Conservation (phyloP, 2,329 filamentous ascomycete genomes). For the Colletotrichum simmondsii region DNA sequence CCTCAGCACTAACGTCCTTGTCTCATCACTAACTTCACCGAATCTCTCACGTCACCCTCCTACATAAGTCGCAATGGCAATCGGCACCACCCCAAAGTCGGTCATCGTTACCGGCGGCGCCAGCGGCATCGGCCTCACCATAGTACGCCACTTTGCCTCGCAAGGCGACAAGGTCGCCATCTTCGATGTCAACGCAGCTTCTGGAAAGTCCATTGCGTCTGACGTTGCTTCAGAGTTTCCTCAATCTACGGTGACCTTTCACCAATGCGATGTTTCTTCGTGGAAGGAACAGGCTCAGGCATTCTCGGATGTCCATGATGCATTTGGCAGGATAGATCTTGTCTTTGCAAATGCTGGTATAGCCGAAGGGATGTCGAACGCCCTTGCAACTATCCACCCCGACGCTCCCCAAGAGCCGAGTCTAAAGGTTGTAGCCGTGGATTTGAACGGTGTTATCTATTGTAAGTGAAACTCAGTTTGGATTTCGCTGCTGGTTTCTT, state of each 20-base stretch:
- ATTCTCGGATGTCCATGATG: conserved; percentile 33
- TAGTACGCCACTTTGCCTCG: conserved; percentile 47
- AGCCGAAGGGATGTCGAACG: background rate
- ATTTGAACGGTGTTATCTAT: background rate
- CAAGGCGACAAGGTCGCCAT: conserved; percentile 45
- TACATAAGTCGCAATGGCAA: background rate
- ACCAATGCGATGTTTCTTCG: conserved; percentile 48
- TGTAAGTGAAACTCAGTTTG: background rate
- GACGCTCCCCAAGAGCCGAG: background rate
- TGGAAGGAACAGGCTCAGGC: conserved; percentile 46
- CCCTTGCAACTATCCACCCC: background rate
- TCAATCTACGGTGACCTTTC: conserved; percentile 41
- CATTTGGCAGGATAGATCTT: conserved; percentile 18
- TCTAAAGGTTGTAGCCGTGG: background rate
- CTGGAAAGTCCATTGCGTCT: conserved; percentile 39
- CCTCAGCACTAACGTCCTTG: no score
- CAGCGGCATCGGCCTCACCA: conserved; percentile 48
- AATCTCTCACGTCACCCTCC: background rate
- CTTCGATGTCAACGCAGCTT: conserved; percentile 44
- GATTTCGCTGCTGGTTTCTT: background rate
- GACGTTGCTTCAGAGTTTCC: conserved; percentile 41
- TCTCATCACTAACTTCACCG: no score
- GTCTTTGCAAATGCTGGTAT: conserved; percentile 30
- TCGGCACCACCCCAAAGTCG: conserved; percentile 22
- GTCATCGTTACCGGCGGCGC: conserved; percentile 49